A percentile compares a stretch with the other conserved stretches of the same genome.
phyloP scores from a whole-genome alignment of 148 eudicot genomes.

The Vaccinium corymbosum region DNA sequence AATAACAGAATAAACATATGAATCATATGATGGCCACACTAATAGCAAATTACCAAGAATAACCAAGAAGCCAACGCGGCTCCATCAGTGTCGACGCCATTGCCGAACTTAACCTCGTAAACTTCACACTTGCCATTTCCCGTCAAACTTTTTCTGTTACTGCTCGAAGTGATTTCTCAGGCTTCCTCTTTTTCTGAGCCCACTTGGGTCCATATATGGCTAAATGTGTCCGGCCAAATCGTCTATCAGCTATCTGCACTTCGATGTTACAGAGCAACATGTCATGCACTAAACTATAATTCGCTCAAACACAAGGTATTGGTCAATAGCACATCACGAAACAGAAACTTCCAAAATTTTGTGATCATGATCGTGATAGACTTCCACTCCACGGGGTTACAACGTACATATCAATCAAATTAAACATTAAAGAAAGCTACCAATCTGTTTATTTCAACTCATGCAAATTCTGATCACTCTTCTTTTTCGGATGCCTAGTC shows the following conservation, averaged over 20 bases:
- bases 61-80: neutral
- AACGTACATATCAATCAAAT: neutral
- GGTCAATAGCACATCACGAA: neutral
- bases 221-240: slow-evolving; percentile 87
- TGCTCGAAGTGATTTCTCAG: slow-evolving; percentile 18
- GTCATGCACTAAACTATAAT: neutral
- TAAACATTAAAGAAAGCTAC: neutral
- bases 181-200: slow-evolving; percentile 73
- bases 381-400: neutral
- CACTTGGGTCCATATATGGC: slow-evolving; percentile 92
- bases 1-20: neutral
- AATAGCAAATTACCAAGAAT: slow-evolving; percentile 12
- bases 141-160: slow-evolving; percentile 11
- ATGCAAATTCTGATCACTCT: neutral
- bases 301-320: neutral
- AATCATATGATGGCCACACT: neutral
- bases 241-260: slow-evolving; percentile 77
- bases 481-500: neutral
- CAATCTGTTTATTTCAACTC: neutral
- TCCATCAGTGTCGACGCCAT: neutral
- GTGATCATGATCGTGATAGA: neutral
- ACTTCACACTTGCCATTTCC: neutral
- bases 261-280: slow-evolving; percentile 1
- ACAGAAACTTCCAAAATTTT: neutral
- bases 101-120: neutral